Evolutionary conservation across 306 rosid species (phyloP), one percentile per base, ranked within the genome.

Genomic region (Fragaria nilgerrensis): DNA sequence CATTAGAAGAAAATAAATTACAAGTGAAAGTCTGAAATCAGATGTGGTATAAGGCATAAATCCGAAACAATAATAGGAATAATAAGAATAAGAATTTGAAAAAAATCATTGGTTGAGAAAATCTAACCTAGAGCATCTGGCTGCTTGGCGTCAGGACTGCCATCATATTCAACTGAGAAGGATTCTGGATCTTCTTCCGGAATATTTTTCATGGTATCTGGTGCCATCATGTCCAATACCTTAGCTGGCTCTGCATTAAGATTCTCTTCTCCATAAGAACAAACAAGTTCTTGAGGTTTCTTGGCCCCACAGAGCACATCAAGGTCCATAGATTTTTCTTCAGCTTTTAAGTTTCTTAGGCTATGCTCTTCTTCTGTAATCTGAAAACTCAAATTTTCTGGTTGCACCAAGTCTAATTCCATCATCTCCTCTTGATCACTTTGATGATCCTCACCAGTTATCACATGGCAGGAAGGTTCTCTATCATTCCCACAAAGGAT

Each of bases 101-200:
- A 55, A 83, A 23, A 56, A 52, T 81, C 76, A 86, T 76, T 10
- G 29, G 25, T 75, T 76, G 25, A 73, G 79, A 55, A 70, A 16
- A 44, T 78, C 81, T 66, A 77, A 88, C 84, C 85, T 79, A 89
- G 79, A 73, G 75, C 73, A 65, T 78, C 79, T 70, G 70, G 89
- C 82, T 70, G 72, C 75, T 76, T 88, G 27, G 87, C 61, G 27
- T 78, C 74, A 43, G 89, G 80, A 59, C 87, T 86, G 76, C 68
- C 82, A 59, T 83, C 85, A 61, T 72, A 37, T 48, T 52, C 68
- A 69, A 56, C 77, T 20, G 89, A 77, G 52, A 77, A 2, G n/a
- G 58, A 43, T 27, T 74, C 37, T 3, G 71, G 76, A 53, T 48
- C 48, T 34, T 76, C 82, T 50, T 75, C 73, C 5, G 67, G 58